These are phyloP conservation scores for Chenopodium formosanum DNA, from an alignment of 148 eudicot species.

Conservation along the genomic window DNA sequence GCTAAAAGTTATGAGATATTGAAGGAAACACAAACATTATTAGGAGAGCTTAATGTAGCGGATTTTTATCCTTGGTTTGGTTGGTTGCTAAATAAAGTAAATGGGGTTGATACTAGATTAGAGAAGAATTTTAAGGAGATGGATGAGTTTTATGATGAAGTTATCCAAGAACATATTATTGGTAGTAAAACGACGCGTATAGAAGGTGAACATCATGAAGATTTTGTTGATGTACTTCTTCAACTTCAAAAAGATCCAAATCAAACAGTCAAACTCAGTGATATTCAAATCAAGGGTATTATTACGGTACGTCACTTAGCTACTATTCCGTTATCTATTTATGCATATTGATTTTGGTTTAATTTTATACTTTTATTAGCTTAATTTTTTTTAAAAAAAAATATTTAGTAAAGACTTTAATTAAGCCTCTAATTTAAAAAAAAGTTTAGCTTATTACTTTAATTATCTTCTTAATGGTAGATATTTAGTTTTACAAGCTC, in stretches of 20 bases:
- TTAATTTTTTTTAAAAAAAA: too few species aligned
- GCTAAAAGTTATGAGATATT: slow-evolving; percentile 29
- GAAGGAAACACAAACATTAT: slow-evolving; percentile 29
- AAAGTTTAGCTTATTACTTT: too few species aligned
- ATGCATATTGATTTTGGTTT: not conserved
- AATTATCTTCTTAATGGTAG: too few species aligned
- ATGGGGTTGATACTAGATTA: slow-evolving; percentile 45
- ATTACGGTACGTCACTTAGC: slow-evolving; percentile 33
- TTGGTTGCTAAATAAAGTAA: slow-evolving; percentile 48
- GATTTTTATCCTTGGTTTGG: slow-evolving; percentile 58
- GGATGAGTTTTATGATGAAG: slow-evolving; percentile 36
- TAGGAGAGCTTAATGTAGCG: slow-evolving; percentile 49
- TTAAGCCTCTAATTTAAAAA: too few species aligned
- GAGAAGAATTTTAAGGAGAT: slow-evolving; percentile 35
- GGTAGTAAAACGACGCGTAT: slow-evolving; percentile 11
- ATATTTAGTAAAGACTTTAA: too few species aligned
- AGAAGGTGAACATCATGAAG: slow-evolving; percentile 28
- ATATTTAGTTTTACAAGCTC: too few species aligned
- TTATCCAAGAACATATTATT: slow-evolving; percentile 40
- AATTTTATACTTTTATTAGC: not conserved
- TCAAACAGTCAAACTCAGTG: slow-evolving; percentile 27
- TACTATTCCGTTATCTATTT: not conserved
- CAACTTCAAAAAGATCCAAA: slow-evolving; percentile 44
- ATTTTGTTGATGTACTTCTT: slow-evolving; percentile 52
- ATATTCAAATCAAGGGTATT: slow-evolving; percentile 48